Evolutionary conservation across 257 asterid species (phyloP).

Genomic region (Capsicum rhomboideum): DNA sequence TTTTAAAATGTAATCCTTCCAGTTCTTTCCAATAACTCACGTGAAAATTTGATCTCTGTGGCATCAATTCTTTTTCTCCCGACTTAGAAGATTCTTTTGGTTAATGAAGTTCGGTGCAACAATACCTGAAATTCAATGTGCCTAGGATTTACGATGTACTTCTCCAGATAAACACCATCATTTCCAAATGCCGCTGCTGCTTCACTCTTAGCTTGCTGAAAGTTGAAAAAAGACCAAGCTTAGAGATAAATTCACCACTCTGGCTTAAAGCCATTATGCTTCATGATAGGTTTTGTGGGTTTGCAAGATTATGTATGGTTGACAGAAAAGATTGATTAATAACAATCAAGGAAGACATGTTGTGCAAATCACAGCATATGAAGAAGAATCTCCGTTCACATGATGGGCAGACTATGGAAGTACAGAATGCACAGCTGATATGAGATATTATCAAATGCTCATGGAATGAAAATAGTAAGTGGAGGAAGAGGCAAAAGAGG

Average conservation of each 20-base stretch:
- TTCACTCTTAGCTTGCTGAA: constrained; percentile 69
- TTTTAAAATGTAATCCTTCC: not conserved
- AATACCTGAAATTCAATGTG: constrained; percentile 71
- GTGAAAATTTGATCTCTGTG: not conserved
- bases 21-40: not conserved
- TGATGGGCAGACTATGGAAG: not conserved
- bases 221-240: not conserved
- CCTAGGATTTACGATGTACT: constrained; percentile 89
- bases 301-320: not conserved
- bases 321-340: not conserved
- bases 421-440: not conserved
- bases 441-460: not conserved
- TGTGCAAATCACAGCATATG: not conserved
- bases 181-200: constrained; percentile 99
- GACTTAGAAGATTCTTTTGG: not conserved
- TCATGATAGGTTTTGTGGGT: not conserved
- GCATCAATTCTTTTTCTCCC: not conserved
- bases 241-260: not conserved
- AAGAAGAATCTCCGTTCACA: not conserved
- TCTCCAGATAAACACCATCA: constrained; percentile 97
- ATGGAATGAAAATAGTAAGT: not conserved
- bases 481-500: not conserved
- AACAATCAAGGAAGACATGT: not conserved
- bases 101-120: not conserved
- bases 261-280: not conserved